Conservation (phyloP, 2,329 filamentous ascomycete species). For the Colletotrichum sp. region DNA sequence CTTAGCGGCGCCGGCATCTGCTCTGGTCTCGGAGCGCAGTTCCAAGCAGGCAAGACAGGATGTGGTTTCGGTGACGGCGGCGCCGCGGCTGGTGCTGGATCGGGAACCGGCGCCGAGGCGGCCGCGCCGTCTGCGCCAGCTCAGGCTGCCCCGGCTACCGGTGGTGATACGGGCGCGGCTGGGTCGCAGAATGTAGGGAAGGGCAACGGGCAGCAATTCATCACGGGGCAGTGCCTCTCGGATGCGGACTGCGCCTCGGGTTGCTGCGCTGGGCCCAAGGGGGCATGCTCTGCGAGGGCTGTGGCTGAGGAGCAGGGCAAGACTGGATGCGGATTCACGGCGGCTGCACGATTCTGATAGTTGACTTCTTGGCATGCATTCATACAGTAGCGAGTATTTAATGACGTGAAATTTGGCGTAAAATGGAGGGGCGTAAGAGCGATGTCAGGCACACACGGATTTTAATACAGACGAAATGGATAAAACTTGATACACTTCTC, state of each 20-base stretch:
- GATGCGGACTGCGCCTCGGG: slow-evolving; percentile 31
- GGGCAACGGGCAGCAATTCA: slow-evolving; percentile 28
- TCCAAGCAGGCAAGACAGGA: slow-evolving; percentile 30
- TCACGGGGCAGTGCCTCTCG: slow-evolving; percentile 27
- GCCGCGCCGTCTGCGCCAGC: not conserved
- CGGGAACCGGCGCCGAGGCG: not conserved
- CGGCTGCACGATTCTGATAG: not conserved
- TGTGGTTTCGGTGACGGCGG: slow-evolving; percentile 25
- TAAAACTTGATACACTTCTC: not conserved
- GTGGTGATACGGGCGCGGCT: not conserved
- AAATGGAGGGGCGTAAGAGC: not conserved
- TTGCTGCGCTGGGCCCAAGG: slow-evolving; percentile 30
- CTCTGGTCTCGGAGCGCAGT: slow-evolving; percentile 27
- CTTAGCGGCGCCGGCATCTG: slow-evolving; percentile 30
- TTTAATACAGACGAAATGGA: not conserved
- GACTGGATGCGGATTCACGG: slow-evolving; percentile 1
- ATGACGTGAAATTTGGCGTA: not conserved
- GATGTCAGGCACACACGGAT: not conserved
- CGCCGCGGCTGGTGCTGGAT: not conserved
- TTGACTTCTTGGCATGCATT: not conserved
- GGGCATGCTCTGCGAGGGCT: slow-evolving; percentile 8
- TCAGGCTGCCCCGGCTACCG: not conserved
- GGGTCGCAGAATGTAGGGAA: slow-evolving; percentile 28
- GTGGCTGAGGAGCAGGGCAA: slow-evolving; percentile 9
- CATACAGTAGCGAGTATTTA: not conserved